A percentile compares a stretch with the other conserved stretches of the same genome.
Evolutionary conservation across 2,329 filamentous ascomycete species (phyloP).

Genomic region (Meredithiella fracta): DNA sequence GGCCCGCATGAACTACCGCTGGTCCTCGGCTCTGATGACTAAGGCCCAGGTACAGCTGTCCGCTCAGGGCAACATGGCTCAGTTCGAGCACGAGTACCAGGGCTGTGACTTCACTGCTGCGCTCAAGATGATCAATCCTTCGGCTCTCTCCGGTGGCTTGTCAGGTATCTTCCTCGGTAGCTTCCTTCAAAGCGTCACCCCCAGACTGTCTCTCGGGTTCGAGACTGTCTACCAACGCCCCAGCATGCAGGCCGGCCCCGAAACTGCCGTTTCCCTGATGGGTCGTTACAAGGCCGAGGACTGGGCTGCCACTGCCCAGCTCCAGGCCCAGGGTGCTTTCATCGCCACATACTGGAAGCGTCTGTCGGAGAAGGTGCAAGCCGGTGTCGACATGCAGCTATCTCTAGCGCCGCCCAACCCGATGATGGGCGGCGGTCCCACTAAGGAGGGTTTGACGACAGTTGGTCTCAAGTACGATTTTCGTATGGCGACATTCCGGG

Average conservation of each 20-base stretch:
- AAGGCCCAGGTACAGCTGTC: conserved; percentile 84
- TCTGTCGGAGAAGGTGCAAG: conserved; percentile 88
- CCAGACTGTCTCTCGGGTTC: conserved; percentile 69
- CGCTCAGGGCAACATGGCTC: conserved; percentile 35
- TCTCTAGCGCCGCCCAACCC: conserved; percentile 53
- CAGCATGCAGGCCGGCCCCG: conserved; percentile 70
- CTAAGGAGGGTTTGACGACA: conserved; percentile 79
- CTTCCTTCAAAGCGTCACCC: conserved; percentile 87
- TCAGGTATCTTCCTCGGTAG: conserved; percentile 93
- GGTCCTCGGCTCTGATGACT: conserved; percentile 62
- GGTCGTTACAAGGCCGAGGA: conserved; percentile 81
- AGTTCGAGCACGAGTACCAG: conserved; percentile 83
- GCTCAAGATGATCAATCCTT: conserved; percentile 92
- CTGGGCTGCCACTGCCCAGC: conserved; percentile 83
- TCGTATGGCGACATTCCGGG: conserved; percentile 84
- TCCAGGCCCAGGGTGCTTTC: conserved; percentile 74
- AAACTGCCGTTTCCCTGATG: conserved; percentile 77
- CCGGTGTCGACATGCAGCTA: conserved; percentile 85
- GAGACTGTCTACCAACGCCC: conserved; percentile 90
- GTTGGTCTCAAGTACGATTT: conserved; percentile 98
- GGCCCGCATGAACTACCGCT: conserved; percentile 85
- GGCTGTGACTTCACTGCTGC: conserved; percentile 87
- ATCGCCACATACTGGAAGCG: conserved; percentile 89
- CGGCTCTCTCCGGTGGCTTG: conserved; percentile 72
- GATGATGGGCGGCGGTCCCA: conserved; percentile 58